phyloP scores from a whole-genome alignment of 2,329 filamentous ascomycete species.

The Diaporthe vaccinii region DNA sequence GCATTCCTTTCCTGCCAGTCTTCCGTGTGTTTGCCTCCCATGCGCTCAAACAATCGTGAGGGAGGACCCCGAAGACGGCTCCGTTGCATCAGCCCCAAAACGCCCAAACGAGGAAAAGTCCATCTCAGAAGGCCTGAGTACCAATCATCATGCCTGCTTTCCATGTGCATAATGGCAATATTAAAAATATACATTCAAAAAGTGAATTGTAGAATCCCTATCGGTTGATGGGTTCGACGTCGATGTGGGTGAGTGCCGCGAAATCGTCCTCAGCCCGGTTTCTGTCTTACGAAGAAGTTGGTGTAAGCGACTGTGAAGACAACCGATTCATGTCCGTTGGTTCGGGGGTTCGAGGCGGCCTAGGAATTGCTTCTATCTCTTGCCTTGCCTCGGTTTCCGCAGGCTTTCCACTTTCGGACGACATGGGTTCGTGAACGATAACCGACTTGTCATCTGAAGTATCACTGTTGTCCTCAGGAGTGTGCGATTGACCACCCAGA shows the following conservation, averaged over 20 bases:
- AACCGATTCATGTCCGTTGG: slow-evolving; percentile 37
- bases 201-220: slow-evolving; percentile 8
- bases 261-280: slow-evolving; percentile 15
- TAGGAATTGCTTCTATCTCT: slow-evolving; percentile 10
- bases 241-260: background rate
- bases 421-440: background rate
- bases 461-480: background rate
- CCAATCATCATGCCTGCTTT: slow-evolving; percentile 19
- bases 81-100: slow-evolving; percentile 15
- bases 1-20: slow-evolving; percentile 17
- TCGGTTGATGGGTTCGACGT: background rate
- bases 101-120: slow-evolving; percentile 13
- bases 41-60: slow-evolving; percentile 19
- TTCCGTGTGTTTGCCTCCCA: slow-evolving; percentile 19
- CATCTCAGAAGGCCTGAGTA: slow-evolving; percentile 21
- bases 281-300: slow-evolving; percentile 30
- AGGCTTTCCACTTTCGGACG: background rate
- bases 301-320: slow-evolving; percentile 40
- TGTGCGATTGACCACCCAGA: background rate
- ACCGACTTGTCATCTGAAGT: slow-evolving; percentile 17
- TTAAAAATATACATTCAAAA: slow-evolving; percentile 41
- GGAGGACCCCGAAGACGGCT: background rate
- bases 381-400: background rate
- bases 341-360: slow-evolving; percentile 37
- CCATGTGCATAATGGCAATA: slow-evolving; percentile 33